phyloP scores from a whole-genome alignment of 345 rosid species.

The Reutealis trisperma region DNA sequence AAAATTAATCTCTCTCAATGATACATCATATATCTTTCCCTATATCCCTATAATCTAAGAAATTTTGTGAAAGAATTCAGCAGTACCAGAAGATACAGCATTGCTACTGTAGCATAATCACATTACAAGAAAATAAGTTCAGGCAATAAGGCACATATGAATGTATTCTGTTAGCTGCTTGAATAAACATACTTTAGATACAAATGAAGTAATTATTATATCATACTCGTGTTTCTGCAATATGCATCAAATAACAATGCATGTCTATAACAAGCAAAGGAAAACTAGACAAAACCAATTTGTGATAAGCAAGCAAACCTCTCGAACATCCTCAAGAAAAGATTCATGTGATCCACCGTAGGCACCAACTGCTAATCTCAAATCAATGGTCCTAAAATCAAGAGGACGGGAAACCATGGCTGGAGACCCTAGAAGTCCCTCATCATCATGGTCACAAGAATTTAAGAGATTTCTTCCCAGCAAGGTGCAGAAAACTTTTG shows the following conservation, averaged over 20 bases:
- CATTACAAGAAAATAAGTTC: not conserved
- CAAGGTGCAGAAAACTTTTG: conserved; percentile 80
- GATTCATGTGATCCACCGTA: conserved; percentile 86
- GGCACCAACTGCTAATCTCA: conserved; percentile 88
- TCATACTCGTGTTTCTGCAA: not conserved
- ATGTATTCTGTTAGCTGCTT: not conserved
- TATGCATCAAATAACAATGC: conserved; percentile 6
- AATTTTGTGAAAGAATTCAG: not conserved
- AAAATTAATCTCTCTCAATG: not conserved
- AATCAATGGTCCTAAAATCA: conserved; percentile 95
- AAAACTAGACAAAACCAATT: conserved; percentile 8
- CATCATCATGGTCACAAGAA: conserved; percentile 82
- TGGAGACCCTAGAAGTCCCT: conserved; percentile 95
- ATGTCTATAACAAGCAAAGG: conserved; percentile 5
- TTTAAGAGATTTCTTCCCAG: conserved; percentile 74
- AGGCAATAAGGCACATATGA: not conserved
- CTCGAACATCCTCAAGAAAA: conserved; percentile 92
- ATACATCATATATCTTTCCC: not conserved
- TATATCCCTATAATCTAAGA: not conserved
- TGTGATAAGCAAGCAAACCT: conserved; percentile 49
- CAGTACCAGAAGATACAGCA: conserved; percentile 1
- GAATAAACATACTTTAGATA: not conserved
- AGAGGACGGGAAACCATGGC: conserved; percentile 94
- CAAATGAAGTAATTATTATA: not conserved
- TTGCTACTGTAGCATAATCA: conserved; percentile 1